phyloP scores from a whole-genome alignment of 495 filamentous ascomycete species.

The Aspergillus heteromorphus region DNA sequence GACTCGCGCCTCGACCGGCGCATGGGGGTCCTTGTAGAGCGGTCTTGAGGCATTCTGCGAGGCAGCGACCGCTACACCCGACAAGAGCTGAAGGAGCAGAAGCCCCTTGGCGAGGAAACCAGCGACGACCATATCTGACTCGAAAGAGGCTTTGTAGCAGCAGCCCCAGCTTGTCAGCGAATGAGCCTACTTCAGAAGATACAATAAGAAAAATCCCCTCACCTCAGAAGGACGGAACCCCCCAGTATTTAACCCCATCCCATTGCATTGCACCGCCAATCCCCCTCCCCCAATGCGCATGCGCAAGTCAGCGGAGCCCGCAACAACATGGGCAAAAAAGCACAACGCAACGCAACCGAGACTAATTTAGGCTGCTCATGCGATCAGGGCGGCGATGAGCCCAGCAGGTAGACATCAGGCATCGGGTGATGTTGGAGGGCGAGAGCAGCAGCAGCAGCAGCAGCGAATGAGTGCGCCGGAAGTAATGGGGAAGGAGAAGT shows the following conservation, averaged over 20 bases:
- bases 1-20: conserved; percentile 56
- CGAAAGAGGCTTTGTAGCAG: neutral
- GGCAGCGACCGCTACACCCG: conserved; percentile 17
- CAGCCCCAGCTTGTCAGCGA: neutral
- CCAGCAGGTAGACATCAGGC: neutral
- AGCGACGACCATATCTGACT: conserved; percentile 17
- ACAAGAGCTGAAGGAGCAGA: conserved; percentile 26
- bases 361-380: neutral
- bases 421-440: neutral
- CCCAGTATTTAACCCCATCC: neutral
- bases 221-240: neutral
- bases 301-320: neutral
- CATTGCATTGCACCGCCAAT: no score
- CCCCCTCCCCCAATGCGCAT: no score
- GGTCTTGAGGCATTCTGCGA: conserved; percentile 17
- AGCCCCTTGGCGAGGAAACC: conserved; percentile 24
- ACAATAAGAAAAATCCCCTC: neutral
- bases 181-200: neutral
- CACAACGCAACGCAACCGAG: neutral
- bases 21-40: conserved; percentile 58
- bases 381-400: conserved; percentile 11
- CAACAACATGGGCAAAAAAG: neutral
- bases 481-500: neutral
- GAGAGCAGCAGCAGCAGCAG: no score
- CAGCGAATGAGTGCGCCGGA: conserved; percentile 5